Percentiles rank a stretch among this genome's conserved stretches.
Conservation (phyloP, 805 yeast species). For the Jamesozyma jinghongensis region DNA sequence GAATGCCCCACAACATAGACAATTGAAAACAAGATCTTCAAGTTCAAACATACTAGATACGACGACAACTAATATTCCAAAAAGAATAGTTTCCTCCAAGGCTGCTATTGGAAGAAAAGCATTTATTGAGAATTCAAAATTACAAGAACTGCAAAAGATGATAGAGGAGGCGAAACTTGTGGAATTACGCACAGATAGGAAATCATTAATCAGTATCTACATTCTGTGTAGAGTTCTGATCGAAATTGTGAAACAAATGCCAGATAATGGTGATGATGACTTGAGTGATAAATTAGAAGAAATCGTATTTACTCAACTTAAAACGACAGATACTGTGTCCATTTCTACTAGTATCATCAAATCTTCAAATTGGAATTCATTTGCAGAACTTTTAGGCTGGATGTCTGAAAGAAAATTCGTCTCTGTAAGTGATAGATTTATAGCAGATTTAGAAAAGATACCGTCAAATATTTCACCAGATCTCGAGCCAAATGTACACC, state of each 20-base stretch:
- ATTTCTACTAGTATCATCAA: slow-evolving; percentile 63
- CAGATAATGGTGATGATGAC: slow-evolving; percentile 67
- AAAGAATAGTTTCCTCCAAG: slow-evolving; percentile 43
- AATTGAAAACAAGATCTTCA: slow-evolving; percentile 3
- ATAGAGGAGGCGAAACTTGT: slow-evolving; percentile 45
- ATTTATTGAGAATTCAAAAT: slow-evolving; percentile 48
- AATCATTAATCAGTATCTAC: slow-evolving; percentile 77
- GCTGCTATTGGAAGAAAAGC: slow-evolving; percentile 23
- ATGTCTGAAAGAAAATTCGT: slow-evolving; percentile 81
- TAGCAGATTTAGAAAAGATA: slow-evolving; percentile 81
- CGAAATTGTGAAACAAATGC: slow-evolving; percentile 84
- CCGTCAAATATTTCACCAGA: slow-evolving; percentile 45
- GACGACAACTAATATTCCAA: slow-evolving; percentile 29
- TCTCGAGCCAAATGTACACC: slow-evolving; percentile 54
- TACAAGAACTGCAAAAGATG: slow-evolving; percentile 34
- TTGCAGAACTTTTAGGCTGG: slow-evolving; percentile 80
- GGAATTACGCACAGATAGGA: slow-evolving; percentile 78
- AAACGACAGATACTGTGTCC: slow-evolving; percentile 72
- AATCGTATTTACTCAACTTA: slow-evolving; percentile 81
- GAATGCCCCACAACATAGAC: neutral
- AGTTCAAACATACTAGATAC: neutral
- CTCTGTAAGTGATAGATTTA: slow-evolving; percentile 86
- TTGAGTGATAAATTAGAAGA: slow-evolving; percentile 81
- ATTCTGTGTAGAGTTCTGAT: slow-evolving; percentile 85
- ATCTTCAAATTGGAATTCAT: slow-evolving; percentile 87